Evolutionary conservation across 306 rosid genomes (phyloP).

Genomic region (Ormosia emarginata): DNA sequence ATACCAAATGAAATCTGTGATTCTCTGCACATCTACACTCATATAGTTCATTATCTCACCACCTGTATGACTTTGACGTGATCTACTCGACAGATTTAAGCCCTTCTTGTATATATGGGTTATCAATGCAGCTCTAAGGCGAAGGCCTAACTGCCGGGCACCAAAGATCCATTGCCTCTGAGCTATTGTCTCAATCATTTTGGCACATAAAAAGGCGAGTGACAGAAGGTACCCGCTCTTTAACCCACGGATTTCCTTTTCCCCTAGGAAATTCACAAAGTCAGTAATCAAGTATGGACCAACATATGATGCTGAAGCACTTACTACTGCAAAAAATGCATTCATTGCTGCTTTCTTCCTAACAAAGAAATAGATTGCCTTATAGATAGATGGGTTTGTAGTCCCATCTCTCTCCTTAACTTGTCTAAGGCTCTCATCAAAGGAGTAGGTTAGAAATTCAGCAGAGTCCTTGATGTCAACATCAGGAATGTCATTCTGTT

Average conservation of each 20-base stretch:
- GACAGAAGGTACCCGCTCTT: constrained; percentile 70
- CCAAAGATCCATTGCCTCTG: constrained; percentile 98
- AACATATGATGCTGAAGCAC: constrained; percentile 82
- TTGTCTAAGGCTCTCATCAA: constrained; percentile 50
- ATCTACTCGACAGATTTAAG: constrained; percentile 52
- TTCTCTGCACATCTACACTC: constrained; percentile 95
- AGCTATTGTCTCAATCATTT: constrained; percentile 71
- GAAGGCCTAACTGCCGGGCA: constrained; percentile 89
- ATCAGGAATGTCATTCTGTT: constrained; percentile 63
- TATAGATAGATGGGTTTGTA: constrained; percentile 62
- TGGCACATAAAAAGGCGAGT: constrained; percentile 67
- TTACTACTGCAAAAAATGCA: constrained; percentile 60
- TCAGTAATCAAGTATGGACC: constrained; percentile 91
- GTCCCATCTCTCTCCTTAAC: constrained; percentile 59
- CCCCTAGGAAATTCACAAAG: constrained; percentile 61
- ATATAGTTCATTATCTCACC: constrained; percentile 94
- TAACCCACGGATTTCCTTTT: constrained; percentile 50
- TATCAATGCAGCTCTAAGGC: constrained; percentile 79
- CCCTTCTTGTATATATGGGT: constrained; percentile 80
- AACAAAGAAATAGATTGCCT: constrained; percentile 58
- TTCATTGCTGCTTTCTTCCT: constrained; percentile 81
- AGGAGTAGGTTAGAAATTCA: constrained; percentile 44
- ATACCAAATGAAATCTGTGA: constrained; percentile 83
- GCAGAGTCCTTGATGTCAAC: constrained; percentile 72
- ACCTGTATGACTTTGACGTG: constrained; percentile 75